phyloP scores from a whole-genome alignment of 2,329 filamentous ascomycete species.

The Cercospora sesami region DNA sequence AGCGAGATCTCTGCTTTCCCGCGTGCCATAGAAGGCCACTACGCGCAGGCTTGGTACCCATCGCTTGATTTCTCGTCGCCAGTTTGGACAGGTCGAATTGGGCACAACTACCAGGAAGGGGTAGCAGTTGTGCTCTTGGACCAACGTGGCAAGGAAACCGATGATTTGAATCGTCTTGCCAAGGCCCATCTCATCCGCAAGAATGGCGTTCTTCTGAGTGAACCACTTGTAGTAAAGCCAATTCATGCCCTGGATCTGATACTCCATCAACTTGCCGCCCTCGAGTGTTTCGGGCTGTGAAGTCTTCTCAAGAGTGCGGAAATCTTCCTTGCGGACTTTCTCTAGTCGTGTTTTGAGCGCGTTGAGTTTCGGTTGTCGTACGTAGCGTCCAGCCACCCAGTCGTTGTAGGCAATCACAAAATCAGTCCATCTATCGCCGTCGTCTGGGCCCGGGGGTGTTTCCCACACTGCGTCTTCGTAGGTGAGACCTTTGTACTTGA shows the following conservation, averaged over 20 bases:
- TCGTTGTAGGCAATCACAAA: conserved; percentile 84
- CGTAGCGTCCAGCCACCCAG: conserved; percentile 76
- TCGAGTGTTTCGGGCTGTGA: conserved; percentile 72
- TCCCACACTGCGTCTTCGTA: conserved; percentile 96
- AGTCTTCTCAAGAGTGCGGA: conserved; percentile 63
- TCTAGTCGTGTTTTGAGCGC: conserved; percentile 68
- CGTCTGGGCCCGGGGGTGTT: conserved; percentile 64
- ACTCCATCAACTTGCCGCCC: conserved; percentile 84
- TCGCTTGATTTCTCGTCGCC: conserved; percentile 91
- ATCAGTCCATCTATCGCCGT: conserved; percentile 71
- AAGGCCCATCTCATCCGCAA: conserved; percentile 97
- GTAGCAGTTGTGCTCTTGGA: conserved; percentile 67
- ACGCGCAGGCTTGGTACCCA: conserved; percentile 86
- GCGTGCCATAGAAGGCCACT: conserved; percentile 87
- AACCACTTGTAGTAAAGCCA: conserved; percentile 94
- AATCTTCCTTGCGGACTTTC: conserved; percentile 68
- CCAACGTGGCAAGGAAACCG: conserved; percentile 71
- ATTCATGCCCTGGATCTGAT: conserved; percentile 89
- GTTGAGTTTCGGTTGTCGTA: conserved; percentile 57
- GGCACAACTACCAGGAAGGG: conserved; percentile 92
- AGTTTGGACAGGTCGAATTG: conserved; percentile 95
- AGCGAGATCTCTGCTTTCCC: conserved; percentile 70
- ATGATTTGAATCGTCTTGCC: conserved; percentile 97
- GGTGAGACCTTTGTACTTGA: conserved; percentile 89
- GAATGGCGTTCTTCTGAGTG: conserved; percentile 76